A percentile compares a stretch with the other conserved stretches of the same genome.
phyloP scores from a whole-genome alignment of 352 stramenopile genomes.

The Globisporangium sylvaticum region DNA sequence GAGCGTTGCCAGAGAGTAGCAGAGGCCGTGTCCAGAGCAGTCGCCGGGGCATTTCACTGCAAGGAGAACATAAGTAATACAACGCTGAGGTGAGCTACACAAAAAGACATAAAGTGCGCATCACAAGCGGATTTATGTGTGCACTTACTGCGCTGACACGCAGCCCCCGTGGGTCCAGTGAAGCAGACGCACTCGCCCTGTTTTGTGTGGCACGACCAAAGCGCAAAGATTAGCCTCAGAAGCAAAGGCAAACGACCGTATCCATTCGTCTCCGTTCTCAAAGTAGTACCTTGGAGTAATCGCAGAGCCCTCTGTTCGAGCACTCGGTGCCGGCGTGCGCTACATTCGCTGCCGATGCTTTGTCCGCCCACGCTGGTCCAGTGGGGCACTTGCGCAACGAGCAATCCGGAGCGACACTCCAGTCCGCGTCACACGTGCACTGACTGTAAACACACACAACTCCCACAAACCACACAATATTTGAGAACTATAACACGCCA shows the following conservation, averaged over 20 bases:
- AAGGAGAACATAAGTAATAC: background rate
- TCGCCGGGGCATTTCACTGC: slow-evolving; percentile 53
- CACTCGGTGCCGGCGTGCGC: slow-evolving; percentile 55
- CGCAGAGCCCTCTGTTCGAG: slow-evolving; percentile 60
- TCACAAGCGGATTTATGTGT: background rate
- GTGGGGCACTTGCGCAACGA: slow-evolving; percentile 64
- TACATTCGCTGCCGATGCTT: slow-evolving; percentile 54
- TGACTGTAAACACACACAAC: slow-evolving; percentile 25
- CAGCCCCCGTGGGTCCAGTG: slow-evolving; percentile 46
- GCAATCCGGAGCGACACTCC: slow-evolving; percentile 63
- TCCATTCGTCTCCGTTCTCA: background rate
- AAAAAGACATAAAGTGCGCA: background rate
- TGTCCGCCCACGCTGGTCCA: slow-evolving; percentile 74
- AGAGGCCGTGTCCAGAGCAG: slow-evolving; percentile 61
- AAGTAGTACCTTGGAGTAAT: slow-evolving; percentile 42
- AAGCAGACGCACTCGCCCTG: slow-evolving; percentile 62
- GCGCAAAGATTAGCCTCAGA: background rate
- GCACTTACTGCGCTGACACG: slow-evolving; percentile 50
- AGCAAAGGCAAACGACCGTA: background rate
- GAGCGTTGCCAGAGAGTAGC: slow-evolving; percentile 50
- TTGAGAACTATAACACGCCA: background rate
- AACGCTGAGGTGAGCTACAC: background rate
- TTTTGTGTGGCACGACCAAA: background rate
- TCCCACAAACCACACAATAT: background rate
- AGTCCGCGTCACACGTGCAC: slow-evolving; percentile 67